Conservation (phyloP, 2,329 filamentous ascomycete genomes). For the Drechslera avenae region DNA sequence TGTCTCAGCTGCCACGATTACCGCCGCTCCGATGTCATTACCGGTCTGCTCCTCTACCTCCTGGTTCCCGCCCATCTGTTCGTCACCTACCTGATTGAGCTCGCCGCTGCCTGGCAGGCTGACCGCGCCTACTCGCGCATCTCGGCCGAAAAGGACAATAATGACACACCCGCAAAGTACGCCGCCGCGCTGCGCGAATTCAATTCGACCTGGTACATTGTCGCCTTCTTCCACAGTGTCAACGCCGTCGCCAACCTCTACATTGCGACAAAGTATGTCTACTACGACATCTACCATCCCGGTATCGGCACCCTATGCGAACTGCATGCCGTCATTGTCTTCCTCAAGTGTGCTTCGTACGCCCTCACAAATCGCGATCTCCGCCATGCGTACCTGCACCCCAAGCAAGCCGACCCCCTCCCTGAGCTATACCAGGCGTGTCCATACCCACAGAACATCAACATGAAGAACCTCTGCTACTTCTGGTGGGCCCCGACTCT, state of each 20-base stretch:
- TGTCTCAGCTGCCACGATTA: slow-evolving; percentile 91
- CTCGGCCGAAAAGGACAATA: slow-evolving; percentile 51
- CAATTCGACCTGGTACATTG: slow-evolving; percentile 75
- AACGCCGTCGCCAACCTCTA: slow-evolving; percentile 83
- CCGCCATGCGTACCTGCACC: slow-evolving; percentile 85
- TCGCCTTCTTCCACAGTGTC: slow-evolving; percentile 78
- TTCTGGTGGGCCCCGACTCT: slow-evolving; percentile 99
- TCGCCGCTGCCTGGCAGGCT: slow-evolving; percentile 79
- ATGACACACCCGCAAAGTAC: slow-evolving; percentile 59
- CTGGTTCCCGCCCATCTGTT: slow-evolving; percentile 90
- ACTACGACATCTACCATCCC: slow-evolving; percentile 89
- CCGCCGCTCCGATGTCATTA: slow-evolving; percentile 73
- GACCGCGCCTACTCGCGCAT: slow-evolving; percentile 67
- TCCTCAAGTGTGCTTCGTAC: slow-evolving; percentile 95
- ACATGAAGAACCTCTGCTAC: slow-evolving; percentile 83
- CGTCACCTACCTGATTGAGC: slow-evolving; percentile 87
- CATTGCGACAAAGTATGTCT: slow-evolving; percentile 83
- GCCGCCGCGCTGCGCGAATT: slow-evolving; percentile 68
- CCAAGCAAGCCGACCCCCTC: slow-evolving; percentile 70
- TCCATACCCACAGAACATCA: slow-evolving; percentile 91
- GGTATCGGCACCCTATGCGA: slow-evolving; percentile 90
- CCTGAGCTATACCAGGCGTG: slow-evolving; percentile 82
- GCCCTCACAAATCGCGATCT: slow-evolving; percentile 96
- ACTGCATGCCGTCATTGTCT: slow-evolving; percentile 90
- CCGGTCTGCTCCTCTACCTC: slow-evolving; percentile 79